Base-by-base conservation (phyloP, 2,329 filamentous ascomycete species). In the Xylaria multiplex region DNA sequence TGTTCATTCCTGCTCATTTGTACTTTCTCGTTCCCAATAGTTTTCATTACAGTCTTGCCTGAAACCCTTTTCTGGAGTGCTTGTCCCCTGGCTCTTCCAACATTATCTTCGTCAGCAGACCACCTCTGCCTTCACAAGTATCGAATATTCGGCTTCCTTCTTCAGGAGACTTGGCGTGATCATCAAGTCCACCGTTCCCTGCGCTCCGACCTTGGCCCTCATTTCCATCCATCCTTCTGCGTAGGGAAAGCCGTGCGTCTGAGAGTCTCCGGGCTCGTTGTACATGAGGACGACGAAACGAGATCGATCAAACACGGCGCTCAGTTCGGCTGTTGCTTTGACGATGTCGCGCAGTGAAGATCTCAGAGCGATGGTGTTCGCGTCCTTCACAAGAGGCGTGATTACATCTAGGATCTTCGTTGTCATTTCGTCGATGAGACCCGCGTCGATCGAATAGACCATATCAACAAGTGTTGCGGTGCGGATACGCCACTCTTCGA, bases 41-140 rank as follows among this genome's bases (percentile, higher is more conserved):
- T 9, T 45, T 19, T 50, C 8, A 45, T 6, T 35, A 13, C 27
- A 9, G 16, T 45, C 6, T 40, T 27, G n/a, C 37, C 6, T 2
- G 24, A 42, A 27, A 13, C 11, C 6, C 19, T 13, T 54, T 40
- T 50, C 35, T 22, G 14, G 22, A 16, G 27, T 2, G 27, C 8
- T n/a, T 19, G 7, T 43, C 19, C 19, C 30, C 42, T 42, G 24
- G 13, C 40, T 13, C n/a, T 37, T 40, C 30, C 14, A 9, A n/a
- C 30, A n/a, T 50, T 16, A 5, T 60, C 13, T 37, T 42, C n/a
- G 45, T 71, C 57, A 75, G 52, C 72, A 74, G 37, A 73, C 67
- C 24, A 77, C 73, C 27, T 75, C 74, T 9, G 75, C 74, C 68
- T 76, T 77, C 48, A 70, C 70, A 1, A 75, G 55, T 16, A 75